Conservation (phyloP, 345 rosid genomes). For the Pelargonium nanum region DNA sequence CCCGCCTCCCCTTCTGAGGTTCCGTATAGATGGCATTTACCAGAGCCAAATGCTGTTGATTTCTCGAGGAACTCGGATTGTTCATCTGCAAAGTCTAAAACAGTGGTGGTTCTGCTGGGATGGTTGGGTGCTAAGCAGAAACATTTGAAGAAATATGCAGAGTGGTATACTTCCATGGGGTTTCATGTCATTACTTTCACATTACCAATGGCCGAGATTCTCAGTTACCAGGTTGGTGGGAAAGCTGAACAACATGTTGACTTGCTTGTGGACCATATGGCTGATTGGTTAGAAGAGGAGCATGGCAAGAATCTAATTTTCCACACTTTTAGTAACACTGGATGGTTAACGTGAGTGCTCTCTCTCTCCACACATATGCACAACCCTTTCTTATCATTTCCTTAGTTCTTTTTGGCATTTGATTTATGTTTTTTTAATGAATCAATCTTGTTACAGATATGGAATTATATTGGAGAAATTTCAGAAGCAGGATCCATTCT, state of each 20-base stretch:
- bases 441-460: constrained; percentile 39
- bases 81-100: constrained; percentile 50
- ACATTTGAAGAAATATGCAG: constrained; percentile 85
- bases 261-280: constrained; percentile 72
- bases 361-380: background rate
- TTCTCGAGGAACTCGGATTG: constrained; percentile 45
- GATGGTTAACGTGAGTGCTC: constrained; percentile 79
- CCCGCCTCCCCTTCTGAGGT: constrained; percentile 45
- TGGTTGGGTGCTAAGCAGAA: constrained; percentile 99
- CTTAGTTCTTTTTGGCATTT: background rate
- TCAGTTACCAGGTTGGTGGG: constrained; percentile 84
- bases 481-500: constrained; percentile 61
- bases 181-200: constrained; percentile 91
- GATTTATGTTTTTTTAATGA: too few relatives aligned
- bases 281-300: constrained; percentile 91
- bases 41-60: constrained; percentile 51
- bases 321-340: constrained; percentile 98
- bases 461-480: constrained; percentile 87
- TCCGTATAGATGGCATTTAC: constrained; percentile 87
- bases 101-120: constrained; percentile 87
- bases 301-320: constrained; percentile 70
- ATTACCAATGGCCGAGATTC: constrained; percentile 72
- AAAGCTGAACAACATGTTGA: constrained; percentile 79
- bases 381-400: too few relatives aligned
- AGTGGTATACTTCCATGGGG: constrained; percentile 88